phyloP scores from a whole-genome alignment of 768 basidiomycete genomes.

The Pulveroboletus sp. region DNA sequence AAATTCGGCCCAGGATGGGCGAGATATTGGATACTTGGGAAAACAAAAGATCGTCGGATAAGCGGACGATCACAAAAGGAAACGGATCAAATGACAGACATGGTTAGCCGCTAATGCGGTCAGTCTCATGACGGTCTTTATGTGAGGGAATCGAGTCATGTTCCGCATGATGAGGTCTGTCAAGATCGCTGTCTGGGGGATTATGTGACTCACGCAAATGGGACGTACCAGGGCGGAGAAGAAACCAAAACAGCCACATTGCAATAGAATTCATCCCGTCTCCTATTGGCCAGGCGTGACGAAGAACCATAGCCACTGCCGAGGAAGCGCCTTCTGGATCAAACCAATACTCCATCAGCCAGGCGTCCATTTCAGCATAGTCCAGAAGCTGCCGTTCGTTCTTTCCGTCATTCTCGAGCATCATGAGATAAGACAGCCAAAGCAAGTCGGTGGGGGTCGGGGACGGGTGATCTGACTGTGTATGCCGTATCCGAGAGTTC shows the following conservation, averaged over 20 bases:
- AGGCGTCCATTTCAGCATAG: slow-evolving; percentile 56
- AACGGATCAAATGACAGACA: slow-evolving; percentile 34
- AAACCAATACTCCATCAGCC: slow-evolving; percentile 69
- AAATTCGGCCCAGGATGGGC: slow-evolving; percentile 56
- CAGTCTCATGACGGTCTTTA: slow-evolving; percentile 49
- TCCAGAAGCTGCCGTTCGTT: slow-evolving; percentile 68
- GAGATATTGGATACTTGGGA: slow-evolving; percentile 57
- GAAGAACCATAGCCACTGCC: slow-evolving; percentile 38
- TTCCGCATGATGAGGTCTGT: slow-evolving; percentile 47
- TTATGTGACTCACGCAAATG: neutral
- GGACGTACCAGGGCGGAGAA: slow-evolving; percentile 55
- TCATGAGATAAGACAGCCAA: slow-evolving; percentile 68
- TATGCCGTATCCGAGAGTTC: slow-evolving; percentile 12
- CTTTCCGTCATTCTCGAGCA: slow-evolving; percentile 76
- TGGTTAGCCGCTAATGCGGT: slow-evolving; percentile 65
- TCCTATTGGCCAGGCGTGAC: slow-evolving; percentile 53
- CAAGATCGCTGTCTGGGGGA: neutral
- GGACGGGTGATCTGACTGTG: slow-evolving; percentile 22
- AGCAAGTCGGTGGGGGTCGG: slow-evolving; percentile 40
- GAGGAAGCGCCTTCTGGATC: slow-evolving; percentile 52
- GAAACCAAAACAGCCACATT: slow-evolving; percentile 79
- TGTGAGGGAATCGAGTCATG: slow-evolving; percentile 39
- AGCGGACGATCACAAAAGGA: neutral
- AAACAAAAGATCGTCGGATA: neutral
- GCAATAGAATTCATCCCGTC: slow-evolving; percentile 51